Evolutionary conservation across 192 early-diverging fungal genomes (phyloP).

Genomic region (Rhizoclosmatium sp.): DNA sequence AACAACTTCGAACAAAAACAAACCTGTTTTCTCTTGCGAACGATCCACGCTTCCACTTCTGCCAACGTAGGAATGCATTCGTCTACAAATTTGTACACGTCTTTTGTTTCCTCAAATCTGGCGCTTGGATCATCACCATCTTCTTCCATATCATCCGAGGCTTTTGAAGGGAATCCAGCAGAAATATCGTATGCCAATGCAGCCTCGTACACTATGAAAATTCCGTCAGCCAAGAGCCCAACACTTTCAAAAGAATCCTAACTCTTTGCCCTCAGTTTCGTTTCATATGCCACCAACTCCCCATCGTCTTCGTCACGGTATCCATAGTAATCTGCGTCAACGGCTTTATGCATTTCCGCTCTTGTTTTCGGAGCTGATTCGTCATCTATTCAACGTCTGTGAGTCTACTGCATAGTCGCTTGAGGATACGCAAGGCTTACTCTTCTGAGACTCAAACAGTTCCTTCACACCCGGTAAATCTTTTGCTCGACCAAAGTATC

Average conservation of each 20-base stretch:
- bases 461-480: conserved; percentile 94
- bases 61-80: conserved; percentile 70
- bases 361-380: conserved; percentile 60
- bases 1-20: not conserved
- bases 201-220: conserved; percentile 16
- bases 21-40: conserved; percentile 74
- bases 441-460: conserved; percentile 77
- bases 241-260: conserved; percentile 14
- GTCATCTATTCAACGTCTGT: not conserved
- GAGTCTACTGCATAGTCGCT: not conserved
- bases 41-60: conserved; percentile 79
- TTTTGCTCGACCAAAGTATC: conserved; percentile 95
- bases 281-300: conserved; percentile 79
- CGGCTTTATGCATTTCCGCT: conserved; percentile 74
- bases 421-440: conserved; percentile 44
- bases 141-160: conserved; percentile 39
- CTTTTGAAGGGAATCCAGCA: conserved; percentile 37
- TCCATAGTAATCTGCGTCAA: conserved; percentile 95
- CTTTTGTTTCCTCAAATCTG: conserved; percentile 26
- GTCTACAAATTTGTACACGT: conserved; percentile 39
- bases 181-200: conserved; percentile 9
- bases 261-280: conserved; percentile 63
- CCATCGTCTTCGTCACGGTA: conserved; percentile 94
- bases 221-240: not conserved
- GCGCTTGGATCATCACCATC: conserved; percentile 43